Conservation (phyloP, 179 eudicot species). For the Camellia oleifera region DNA sequence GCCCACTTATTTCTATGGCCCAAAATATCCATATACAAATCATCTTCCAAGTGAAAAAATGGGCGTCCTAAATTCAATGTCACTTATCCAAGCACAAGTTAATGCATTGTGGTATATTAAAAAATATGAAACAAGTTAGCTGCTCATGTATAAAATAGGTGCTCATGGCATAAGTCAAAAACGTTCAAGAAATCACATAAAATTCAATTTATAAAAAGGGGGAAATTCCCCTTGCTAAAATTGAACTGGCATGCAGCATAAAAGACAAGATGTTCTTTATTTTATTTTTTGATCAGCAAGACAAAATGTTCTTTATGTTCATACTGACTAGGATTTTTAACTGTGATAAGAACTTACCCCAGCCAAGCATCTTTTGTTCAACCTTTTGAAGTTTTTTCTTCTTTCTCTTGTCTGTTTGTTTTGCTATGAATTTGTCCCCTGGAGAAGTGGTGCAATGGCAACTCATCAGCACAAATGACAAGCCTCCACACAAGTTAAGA, state of each 20-base stretch:
- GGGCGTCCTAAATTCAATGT: not conserved
- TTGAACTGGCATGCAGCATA: not conserved
- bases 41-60: not conserved
- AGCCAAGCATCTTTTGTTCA: conserved; percentile 97
- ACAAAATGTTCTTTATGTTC: not conserved
- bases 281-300: not conserved
- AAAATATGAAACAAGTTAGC: not conserved
- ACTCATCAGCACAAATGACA: not conserved
- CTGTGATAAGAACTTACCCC: conserved; percentile 59
- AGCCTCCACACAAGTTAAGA: not conserved
- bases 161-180: no score
- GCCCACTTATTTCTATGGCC: not conserved
- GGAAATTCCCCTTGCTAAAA: not conserved
- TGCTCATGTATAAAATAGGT: not conserved
- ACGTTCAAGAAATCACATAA: no score
- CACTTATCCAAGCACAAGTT: not conserved
- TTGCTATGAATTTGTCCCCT: conserved; percentile 89
- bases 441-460: conserved; percentile 19
- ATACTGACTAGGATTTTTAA: not conserved
- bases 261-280: not conserved
- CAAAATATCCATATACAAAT: not conserved
- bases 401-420: conserved; percentile 86
- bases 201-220: no score
- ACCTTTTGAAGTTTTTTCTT: conserved; percentile 87
- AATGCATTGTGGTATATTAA: not conserved